These are phyloP conservation scores for Sporothrix dimorphospora DNA, from an alignment of 2,329 filamentous ascomycete species.

Conservation along the genomic window DNA sequence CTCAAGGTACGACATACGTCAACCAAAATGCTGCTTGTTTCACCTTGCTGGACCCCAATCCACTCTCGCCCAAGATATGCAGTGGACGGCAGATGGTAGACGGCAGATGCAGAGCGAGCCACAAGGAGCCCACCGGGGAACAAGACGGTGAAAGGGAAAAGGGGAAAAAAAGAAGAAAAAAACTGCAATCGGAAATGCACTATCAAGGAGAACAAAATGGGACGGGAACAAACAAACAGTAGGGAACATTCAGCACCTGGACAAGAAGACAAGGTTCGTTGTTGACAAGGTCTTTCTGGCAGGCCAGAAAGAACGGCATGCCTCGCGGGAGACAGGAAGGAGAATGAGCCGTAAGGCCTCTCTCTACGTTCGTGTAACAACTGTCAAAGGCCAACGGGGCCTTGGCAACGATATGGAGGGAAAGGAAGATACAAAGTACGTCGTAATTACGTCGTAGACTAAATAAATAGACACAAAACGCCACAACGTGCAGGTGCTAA, in stretches of 20 bases:
- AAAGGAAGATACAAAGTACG: background rate
- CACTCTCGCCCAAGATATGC: conserved; percentile 5
- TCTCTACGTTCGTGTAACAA: background rate
- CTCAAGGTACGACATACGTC: background rate
- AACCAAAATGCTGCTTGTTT: conserved; percentile 17
- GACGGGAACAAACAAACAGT: background rate
- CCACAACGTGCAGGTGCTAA: background rate
- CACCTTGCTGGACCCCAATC: conserved; percentile 16
- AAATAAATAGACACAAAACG: background rate
- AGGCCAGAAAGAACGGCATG: too few relatives aligned
- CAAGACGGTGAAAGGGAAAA: background rate
- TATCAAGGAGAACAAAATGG: conserved; percentile 5
- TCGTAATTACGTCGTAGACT: too few relatives aligned
- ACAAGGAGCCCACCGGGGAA: background rate
- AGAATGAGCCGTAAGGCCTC: background rate
- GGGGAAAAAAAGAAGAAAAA: background rate
- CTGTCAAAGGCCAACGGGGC: background rate
- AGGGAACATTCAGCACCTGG: too few relatives aligned
- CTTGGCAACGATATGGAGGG: background rate
- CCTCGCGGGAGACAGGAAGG: too few relatives aligned
- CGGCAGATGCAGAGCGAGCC: background rate
- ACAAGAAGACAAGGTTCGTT: too few relatives aligned
- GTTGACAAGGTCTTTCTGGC: too few relatives aligned
- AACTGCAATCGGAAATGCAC: conserved; percentile 13
- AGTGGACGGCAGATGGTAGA: background rate